phyloP scores from a whole-genome alignment of 768 basidiomycete genomes.

The Daedaleopsis sinensis region DNA sequence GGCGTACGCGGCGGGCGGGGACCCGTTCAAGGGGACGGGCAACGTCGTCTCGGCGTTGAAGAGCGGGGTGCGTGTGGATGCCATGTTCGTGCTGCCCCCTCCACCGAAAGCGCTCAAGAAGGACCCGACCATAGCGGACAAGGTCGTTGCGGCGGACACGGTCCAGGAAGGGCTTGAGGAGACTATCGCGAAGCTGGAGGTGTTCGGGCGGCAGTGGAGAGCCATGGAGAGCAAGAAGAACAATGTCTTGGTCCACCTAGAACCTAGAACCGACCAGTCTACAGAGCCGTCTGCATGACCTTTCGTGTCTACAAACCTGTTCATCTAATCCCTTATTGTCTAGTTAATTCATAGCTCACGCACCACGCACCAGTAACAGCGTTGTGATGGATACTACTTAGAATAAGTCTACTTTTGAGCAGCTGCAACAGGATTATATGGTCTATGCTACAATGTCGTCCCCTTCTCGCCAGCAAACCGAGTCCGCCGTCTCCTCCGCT shows the following conservation, averaged over 20 bases:
- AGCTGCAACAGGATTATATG: neutral
- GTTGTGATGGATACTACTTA: neutral
- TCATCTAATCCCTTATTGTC: neutral
- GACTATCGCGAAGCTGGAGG: constrained; percentile 43
- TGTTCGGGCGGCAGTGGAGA: constrained; percentile 55
- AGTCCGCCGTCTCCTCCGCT: neutral
- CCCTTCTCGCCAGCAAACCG: neutral
- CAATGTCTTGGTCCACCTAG: constrained; percentile 45
- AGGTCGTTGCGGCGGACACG: constrained; percentile 3
- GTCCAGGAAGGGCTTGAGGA: constrained; percentile 48
- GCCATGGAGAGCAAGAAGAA: constrained; percentile 42
- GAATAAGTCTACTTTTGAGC: neutral
- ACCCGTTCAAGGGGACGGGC: constrained; percentile 9
- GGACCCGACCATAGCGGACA: neutral
- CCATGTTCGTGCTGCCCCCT: constrained; percentile 10
- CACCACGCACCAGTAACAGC: too few relatives aligned
- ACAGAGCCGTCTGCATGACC: neutral
- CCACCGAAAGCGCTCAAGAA: constrained; percentile 9
- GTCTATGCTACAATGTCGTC: neutral
- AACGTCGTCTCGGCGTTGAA: constrained; percentile 3
- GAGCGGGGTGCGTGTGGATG: constrained; percentile 14
- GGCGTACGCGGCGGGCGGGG: constrained; percentile 3
- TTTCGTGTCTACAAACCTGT: too few relatives aligned
- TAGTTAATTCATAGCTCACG: neutral
- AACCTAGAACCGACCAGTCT: constrained; percentile 14